phyloP scores from a whole-genome alignment of 768 basidiomycete genomes.

The Suillus placidus region DNA sequence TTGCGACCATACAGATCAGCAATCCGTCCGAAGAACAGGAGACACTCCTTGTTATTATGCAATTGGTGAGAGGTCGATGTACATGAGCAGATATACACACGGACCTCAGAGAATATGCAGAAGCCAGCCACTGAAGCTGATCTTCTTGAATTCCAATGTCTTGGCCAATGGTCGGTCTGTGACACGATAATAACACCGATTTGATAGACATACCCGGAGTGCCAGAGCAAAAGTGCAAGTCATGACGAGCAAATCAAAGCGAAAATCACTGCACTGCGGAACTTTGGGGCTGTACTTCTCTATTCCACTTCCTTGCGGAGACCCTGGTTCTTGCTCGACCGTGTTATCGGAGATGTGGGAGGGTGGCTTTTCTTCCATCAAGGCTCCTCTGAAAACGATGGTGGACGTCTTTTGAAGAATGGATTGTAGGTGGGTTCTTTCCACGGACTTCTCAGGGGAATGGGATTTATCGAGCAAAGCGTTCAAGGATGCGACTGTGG shows the following conservation, averaged over 20 bases:
- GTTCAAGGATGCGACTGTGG: slow-evolving; percentile 37
- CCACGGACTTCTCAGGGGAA: neutral
- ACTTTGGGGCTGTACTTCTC: neutral
- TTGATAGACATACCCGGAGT: slow-evolving; percentile 18
- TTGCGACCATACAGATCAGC: slow-evolving; percentile 76
- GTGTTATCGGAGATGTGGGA: neutral
- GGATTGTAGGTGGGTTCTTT: neutral
- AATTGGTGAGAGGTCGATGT: neutral
- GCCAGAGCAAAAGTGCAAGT: slow-evolving; percentile 36
- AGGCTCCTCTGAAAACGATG: neutral
- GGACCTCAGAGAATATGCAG: slow-evolving; percentile 61
- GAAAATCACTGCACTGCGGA: slow-evolving; percentile 8
- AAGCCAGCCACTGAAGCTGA: slow-evolving; percentile 60
- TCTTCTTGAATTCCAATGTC: slow-evolving; percentile 49
- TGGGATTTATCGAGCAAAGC: slow-evolving; percentile 3
- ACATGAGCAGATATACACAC: slow-evolving; percentile 35
- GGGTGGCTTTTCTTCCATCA: neutral
- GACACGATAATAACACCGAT: neutral
- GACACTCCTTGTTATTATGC: slow-evolving; percentile 55
- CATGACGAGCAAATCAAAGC: slow-evolving; percentile 17
- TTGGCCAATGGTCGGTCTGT: slow-evolving; percentile 43
- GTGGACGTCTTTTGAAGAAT: neutral
- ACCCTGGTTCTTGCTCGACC: neutral
- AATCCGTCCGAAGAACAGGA: slow-evolving; percentile 66
- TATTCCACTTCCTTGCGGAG: neutral